Conservation (phyloP, 495 filamentous ascomycete species). For the Neurospora pannonica region DNA sequence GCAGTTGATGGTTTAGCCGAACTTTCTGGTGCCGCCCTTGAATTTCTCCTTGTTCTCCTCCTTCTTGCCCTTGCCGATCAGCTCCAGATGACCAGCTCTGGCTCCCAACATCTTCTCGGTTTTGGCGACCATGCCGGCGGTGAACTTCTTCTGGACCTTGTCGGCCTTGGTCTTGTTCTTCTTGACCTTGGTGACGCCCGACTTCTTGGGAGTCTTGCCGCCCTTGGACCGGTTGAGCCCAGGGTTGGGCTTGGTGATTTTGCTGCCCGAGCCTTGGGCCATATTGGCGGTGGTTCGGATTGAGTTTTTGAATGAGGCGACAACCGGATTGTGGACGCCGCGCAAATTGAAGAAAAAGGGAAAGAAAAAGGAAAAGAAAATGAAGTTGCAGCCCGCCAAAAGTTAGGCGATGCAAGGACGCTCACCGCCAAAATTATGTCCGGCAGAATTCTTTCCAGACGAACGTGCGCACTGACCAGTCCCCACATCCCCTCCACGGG, state of each 20-base stretch:
- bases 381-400: background rate
- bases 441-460: background rate
- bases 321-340: background rate
- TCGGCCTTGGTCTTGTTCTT: constrained; percentile 33
- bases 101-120: constrained; percentile 40
- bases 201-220: constrained; percentile 20
- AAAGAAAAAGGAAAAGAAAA: background rate
- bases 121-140: constrained; percentile 31
- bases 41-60: constrained; percentile 15
- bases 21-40: constrained; percentile 40
- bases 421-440: background rate
- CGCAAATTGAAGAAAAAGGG: background rate
- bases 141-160: constrained; percentile 32
- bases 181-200: constrained; percentile 24
- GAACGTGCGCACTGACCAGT: background rate
- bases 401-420: background rate
- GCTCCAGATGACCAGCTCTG: constrained; percentile 38
- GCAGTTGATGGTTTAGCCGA: constrained; percentile 25
- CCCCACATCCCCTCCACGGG: background rate
- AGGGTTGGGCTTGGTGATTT: constrained; percentile 18
- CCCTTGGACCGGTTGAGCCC: constrained; percentile 18
- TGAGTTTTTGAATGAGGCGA: background rate
- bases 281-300: constrained; percentile 12
- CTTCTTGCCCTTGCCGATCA: constrained; percentile 40
- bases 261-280: constrained; percentile 39